phyloP scores from a whole-genome alignment of 176 grass and related monocot genomes.

The Ensete ventricosum region DNA sequence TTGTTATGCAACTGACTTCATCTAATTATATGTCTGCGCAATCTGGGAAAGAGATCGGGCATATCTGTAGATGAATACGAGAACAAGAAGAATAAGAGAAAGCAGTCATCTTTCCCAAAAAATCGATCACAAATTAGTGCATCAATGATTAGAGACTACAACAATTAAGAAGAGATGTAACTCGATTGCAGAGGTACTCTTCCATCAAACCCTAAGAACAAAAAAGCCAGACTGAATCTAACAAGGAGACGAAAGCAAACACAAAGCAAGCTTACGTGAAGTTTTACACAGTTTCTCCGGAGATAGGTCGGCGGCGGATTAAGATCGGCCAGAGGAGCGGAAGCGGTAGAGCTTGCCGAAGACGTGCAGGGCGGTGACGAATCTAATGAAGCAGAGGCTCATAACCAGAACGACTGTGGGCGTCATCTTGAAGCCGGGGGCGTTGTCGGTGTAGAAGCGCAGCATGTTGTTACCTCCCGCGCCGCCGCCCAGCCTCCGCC shows the following conservation, averaged over 20 bases:
- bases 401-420: slow-evolving; percentile 18
- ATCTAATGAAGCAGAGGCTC: slow-evolving; percentile 20
- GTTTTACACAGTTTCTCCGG: neutral
- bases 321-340: neutral
- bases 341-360: slow-evolving; percentile 20
- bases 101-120: too few relatives aligned
- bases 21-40: too few relatives aligned
- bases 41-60: too few relatives aligned
- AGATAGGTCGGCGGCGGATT: neutral
- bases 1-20: too few relatives aligned
- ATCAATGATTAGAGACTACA: neutral
- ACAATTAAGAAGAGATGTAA: neutral
- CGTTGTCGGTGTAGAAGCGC: slow-evolving; percentile 17
- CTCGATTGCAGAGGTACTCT: neutral
- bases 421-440: neutral
- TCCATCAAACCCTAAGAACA: neutral
- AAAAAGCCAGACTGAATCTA: neutral
- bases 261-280: neutral
- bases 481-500: slow-evolving; percentile 2
- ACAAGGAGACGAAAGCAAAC: neutral
- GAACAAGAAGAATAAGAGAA: too few relatives aligned
- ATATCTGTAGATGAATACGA: too few relatives aligned
- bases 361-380: slow-evolving; percentile 20
- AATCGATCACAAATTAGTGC: neutral
- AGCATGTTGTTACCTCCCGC: slow-evolving; percentile 14